Conservation (phyloP, 768 basidiomycete species). For the Dentipellis sp. region DNA sequence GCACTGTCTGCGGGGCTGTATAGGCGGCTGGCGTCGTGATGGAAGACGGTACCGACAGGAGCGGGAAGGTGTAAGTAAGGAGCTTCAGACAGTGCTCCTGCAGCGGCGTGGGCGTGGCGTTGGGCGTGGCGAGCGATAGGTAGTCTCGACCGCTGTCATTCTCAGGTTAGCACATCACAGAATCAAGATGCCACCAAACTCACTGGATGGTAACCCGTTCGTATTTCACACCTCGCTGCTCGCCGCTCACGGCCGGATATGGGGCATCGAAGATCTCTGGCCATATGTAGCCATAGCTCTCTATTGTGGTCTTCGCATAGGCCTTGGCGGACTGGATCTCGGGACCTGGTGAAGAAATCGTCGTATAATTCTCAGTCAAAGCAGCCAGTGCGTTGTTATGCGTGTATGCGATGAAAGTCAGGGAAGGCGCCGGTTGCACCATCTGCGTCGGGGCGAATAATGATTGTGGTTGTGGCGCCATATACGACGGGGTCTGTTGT, state of each 20-base stretch:
- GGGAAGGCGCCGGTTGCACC: too few species aligned
- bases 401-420: background rate
- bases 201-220: slow-evolving; percentile 10
- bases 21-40: background rate
- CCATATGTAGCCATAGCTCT: slow-evolving; percentile 31
- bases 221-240: slow-evolving; percentile 11
- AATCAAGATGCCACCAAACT: background rate
- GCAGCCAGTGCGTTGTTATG: background rate
- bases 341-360: slow-evolving; percentile 10
- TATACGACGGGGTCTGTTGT: background rate
- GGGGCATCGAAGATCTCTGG: slow-evolving; percentile 32
- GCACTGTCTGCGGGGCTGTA: background rate
- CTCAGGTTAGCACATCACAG: background rate
- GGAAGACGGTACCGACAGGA: slow-evolving; percentile 3
- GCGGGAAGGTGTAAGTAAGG: slow-evolving; percentile 11
- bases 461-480: background rate
- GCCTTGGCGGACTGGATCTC: slow-evolving; percentile 13
- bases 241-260: slow-evolving; percentile 7
- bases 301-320: slow-evolving; percentile 21
- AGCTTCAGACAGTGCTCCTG: slow-evolving; percentile 13
- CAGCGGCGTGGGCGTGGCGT: slow-evolving; percentile 9
- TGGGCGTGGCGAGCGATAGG: slow-evolving; percentile 8
- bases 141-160: slow-evolving; percentile 10
- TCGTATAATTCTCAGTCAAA: background rate
- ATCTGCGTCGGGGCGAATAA: background rate